Conservation (phyloP, 2,329 filamentous ascomycete genomes). For the Aspergillus sojae region DNA sequence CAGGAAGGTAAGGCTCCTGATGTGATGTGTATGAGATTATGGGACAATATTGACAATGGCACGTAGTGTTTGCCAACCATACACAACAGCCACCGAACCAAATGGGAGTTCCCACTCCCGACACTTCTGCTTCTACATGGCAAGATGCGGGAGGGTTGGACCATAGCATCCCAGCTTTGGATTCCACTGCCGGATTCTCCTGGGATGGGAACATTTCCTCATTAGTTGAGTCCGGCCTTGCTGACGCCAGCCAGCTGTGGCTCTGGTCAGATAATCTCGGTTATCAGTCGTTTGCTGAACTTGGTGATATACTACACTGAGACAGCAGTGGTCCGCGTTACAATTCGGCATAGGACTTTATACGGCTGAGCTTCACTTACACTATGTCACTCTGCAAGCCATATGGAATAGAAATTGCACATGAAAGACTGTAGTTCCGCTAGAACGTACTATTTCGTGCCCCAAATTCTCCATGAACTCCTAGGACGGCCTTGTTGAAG, state of each 20-base stretch:
- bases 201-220: conserved; percentile 6
- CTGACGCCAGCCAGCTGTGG: conserved; percentile 2
- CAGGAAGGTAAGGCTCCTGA: not conserved
- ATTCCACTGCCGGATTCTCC: not conserved
- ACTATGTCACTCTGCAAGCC: not conserved
- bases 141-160: not conserved
- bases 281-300: conserved; percentile 3
- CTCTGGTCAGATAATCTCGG: not conserved
- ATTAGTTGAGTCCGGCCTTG: conserved; percentile 2
- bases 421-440: too few relatives aligned
- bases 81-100: not conserved
- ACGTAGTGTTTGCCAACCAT: not conserved
- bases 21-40: not conserved
- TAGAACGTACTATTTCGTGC: too few relatives aligned
- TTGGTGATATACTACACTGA: not conserved
- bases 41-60: not conserved
- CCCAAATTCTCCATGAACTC: too few relatives aligned
- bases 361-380: not conserved
- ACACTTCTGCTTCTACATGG: not conserved
- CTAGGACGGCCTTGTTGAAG: too few relatives aligned
- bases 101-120: not conserved
- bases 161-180: not conserved
- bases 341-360: not conserved
- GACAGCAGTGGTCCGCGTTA: not conserved
- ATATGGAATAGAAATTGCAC: too few relatives aligned